These are phyloP conservation scores for Elsinoe necatrix DNA, from an alignment of 2,329 filamentous ascomycete genomes.

Conservation along the genomic window DNA sequence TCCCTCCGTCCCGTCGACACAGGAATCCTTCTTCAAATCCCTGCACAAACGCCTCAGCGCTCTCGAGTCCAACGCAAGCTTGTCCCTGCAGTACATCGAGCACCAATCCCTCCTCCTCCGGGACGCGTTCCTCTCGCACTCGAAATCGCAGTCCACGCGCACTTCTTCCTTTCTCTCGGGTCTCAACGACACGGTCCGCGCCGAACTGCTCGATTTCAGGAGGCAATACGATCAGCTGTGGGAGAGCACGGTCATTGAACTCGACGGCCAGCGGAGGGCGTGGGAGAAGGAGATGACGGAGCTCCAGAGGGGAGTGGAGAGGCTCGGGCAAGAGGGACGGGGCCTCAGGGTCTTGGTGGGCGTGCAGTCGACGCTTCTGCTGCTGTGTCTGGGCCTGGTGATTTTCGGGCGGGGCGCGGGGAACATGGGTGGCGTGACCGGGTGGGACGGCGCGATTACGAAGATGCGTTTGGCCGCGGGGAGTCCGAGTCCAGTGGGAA, in stretches of 20 bases:
- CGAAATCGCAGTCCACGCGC: conserved; percentile 78
- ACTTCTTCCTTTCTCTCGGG: conserved; percentile 72
- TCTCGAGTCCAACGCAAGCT: conserved; percentile 83
- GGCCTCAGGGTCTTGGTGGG: conserved; percentile 86
- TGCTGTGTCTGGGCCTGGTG: conserved; percentile 79
- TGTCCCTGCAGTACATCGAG: conserved; percentile 93
- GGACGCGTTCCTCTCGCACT: conserved; percentile 76
- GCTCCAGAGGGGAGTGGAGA: conserved; percentile 67
- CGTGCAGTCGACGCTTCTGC: conserved; percentile 75
- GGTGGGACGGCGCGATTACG: conserved; percentile 11
- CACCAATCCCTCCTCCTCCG: conserved; percentile 86
- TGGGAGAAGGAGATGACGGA: conserved; percentile 77
- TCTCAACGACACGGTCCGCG: conserved; percentile 79
- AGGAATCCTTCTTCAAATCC: conserved; percentile 97
- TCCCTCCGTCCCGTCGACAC: conserved; percentile 61
- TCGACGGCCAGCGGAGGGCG: conserved; percentile 80
- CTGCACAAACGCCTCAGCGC: conserved; percentile 87
- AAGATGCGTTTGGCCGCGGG: conserved; percentile 15
- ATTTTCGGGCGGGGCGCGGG: conserved; percentile 52
- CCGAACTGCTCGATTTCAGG: conserved; percentile 67
- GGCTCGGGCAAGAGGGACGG: conserved; percentile 86
- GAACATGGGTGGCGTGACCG: conserved; percentile 21
- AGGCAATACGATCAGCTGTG: conserved; percentile 92
- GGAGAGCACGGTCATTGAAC: conserved; percentile 87
- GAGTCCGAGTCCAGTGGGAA: background rate